Conservation (phyloP, 176 grass and related monocot genomes). For the Themeda triandra region DNA sequence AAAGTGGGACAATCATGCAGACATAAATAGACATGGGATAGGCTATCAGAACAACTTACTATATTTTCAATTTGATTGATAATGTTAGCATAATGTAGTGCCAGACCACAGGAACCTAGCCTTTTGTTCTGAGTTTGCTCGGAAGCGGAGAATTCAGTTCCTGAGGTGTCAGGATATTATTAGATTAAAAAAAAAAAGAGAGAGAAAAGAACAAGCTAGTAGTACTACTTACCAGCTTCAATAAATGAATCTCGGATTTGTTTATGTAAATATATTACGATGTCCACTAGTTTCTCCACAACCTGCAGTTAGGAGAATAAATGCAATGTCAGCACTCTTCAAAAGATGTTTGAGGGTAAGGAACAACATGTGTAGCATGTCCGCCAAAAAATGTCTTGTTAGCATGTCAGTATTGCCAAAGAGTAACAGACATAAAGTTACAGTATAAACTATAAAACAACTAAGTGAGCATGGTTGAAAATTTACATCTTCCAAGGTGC, state of each 20-base stretch:
- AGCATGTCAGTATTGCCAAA: not conserved
- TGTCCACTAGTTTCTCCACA: slow-evolving; percentile 96
- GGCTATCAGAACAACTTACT: slow-evolving; percentile 56
- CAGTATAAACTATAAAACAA: slow-evolving; percentile 8
- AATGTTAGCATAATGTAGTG: slow-evolving; percentile 97
- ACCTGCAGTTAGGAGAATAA: slow-evolving; percentile 45
- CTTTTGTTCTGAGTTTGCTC: slow-evolving; percentile 51
- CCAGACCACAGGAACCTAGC: slow-evolving; percentile 75
- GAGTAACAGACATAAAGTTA: not conserved
- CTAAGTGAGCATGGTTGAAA: not conserved
- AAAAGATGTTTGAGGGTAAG: not conserved
- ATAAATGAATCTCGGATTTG: slow-evolving; percentile 67
- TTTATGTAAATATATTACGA: slow-evolving; percentile 71
- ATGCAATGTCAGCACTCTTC: slow-evolving; percentile 9
- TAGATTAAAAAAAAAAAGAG: not conserved
- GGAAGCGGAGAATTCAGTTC: slow-evolving; percentile 1
- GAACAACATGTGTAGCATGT: not conserved
- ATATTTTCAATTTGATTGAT: slow-evolving; percentile 98
- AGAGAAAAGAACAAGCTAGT: not conserved
- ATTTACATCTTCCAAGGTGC: slow-evolving; percentile 85
- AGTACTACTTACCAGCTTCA: slow-evolving; percentile 41
- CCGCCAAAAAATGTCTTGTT: not conserved
- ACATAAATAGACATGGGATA: not conserved
- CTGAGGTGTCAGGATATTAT: slow-evolving; percentile 28
- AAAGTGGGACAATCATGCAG: not conserved